Base-by-base conservation (phyloP, 345 rosid genomes). In the Lumnitzera littorea region DNA sequence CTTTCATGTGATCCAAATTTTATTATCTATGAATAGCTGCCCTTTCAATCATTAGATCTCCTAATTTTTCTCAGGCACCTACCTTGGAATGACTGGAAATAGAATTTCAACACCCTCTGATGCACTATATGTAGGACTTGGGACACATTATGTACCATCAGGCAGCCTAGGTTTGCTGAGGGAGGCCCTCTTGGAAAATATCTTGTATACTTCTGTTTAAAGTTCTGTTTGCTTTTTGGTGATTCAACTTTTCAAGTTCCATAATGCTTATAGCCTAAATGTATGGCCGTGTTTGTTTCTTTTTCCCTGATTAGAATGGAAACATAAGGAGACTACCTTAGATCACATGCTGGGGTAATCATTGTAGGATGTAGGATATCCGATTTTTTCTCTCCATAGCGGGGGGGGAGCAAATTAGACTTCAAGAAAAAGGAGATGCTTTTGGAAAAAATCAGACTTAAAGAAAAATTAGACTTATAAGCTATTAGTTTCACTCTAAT, bases 11-110 rank as follows among this genome's bases (percentile, higher is more conserved):
- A 20, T 4, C 31, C 29, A 23, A 53, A 20, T 20, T 20, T 20
- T 14, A 16, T 52, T 24, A 52, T n/a, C 55, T 4, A 23, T 20
- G 24, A 23, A 23, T 8, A 20, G 23, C 23, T 53, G 13, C 25
- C 17, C 3, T 46, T 36, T 15, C 48, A 8, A 36, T 7, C 31
- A 23, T 63, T 57, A 51, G 20, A 46, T 2, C 50, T 57, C 54
- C n/a, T 71, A 36, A 57, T n/a, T 25, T 60, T 52, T 51, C 77
- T 68, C 80, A 92, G 98, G 98, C 67, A 75, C 87, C 62, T 92
- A 87, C 71, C 91, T 92, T 71, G 96, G 96, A 50, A 63, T 92
- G 89, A 89, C 98, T 61, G 96, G 98, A 57, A 82, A 70, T 73
- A 92, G 94, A 65, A 71, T 89, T 55, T 87, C 90, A 6, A 81